A percentile compares a stretch with the other conserved stretches of the same genome.
Conservation (phyloP, 108 stramenopile species). For the Hondaea fermentalgiana region DNA sequence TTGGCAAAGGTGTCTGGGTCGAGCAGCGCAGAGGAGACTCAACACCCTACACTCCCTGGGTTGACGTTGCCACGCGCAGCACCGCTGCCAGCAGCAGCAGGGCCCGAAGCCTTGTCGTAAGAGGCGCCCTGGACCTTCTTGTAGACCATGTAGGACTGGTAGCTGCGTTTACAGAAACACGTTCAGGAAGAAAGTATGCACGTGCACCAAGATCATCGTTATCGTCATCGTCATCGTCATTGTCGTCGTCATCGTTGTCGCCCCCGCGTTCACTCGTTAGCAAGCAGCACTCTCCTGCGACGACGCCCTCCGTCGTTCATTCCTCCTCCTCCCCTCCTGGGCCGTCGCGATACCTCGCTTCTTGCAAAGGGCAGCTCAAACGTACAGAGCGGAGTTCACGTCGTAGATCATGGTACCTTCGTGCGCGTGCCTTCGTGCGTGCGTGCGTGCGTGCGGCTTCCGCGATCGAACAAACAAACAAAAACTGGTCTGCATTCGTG, state of each 20-base stretch:
- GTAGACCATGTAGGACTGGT: slow-evolving; percentile 6
- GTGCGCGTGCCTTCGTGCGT: neutral
- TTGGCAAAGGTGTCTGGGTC: neutral
- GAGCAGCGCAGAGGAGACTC: neutral
- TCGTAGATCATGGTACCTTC: slow-evolving; percentile 7
- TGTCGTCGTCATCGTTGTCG: neutral
- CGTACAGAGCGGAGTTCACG: neutral
- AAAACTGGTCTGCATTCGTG: no score
- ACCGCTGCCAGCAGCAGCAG: neutral
- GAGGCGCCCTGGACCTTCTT: neutral
- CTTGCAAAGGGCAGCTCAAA: neutral
- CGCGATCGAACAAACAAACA: no score
- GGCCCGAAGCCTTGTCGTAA: neutral
- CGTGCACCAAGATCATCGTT: neutral
- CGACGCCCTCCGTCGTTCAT: neutral
- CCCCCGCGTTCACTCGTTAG: no score
- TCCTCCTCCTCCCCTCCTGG: neutral
- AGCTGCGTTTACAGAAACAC: neutral
- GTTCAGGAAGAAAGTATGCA: neutral
- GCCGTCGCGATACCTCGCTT: neutral
- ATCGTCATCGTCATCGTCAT: neutral
- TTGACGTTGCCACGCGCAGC: neutral
- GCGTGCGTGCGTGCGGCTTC: no score
- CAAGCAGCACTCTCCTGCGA: no score
- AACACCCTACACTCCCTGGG: slow-evolving; percentile 13